A percentile compares a stretch with the other conserved stretches of the same genome.
These are phyloP conservation scores for Mycena latifolia DNA, from an alignment of 768 basidiomycete genomes.

Conservation along the genomic window DNA sequence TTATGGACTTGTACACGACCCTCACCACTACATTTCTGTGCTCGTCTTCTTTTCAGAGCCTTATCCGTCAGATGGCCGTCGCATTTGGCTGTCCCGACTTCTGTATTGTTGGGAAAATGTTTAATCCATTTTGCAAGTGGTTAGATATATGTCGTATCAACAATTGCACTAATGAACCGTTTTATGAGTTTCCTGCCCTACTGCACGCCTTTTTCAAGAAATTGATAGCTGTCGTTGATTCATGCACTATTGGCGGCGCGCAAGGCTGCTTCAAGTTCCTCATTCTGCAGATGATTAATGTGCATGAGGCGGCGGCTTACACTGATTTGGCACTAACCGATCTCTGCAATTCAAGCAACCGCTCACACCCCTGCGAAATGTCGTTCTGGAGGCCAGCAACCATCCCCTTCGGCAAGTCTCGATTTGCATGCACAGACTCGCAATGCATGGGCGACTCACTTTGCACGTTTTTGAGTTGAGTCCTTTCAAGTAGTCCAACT, in stretches of 20 bases:
- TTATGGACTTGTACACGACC: slow-evolving; percentile 40
- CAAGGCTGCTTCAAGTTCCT: slow-evolving; percentile 13
- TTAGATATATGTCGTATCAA: slow-evolving; percentile 30
- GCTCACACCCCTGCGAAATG: slow-evolving; percentile 66
- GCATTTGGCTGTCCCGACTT: background rate
- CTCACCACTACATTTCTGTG: slow-evolving; percentile 44
- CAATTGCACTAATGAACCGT: slow-evolving; percentile 24
- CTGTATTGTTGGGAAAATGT: slow-evolving; percentile 7
- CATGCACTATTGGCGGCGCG: background rate
- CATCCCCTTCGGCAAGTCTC: slow-evolving; percentile 65
- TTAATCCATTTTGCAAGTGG: slow-evolving; percentile 28
- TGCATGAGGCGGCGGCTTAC: background rate
- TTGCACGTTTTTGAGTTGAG: slow-evolving; percentile 85
- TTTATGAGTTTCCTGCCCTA: background rate
- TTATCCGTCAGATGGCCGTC: background rate
- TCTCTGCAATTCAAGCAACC: slow-evolving; percentile 76
- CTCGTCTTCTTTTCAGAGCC: slow-evolving; percentile 23
- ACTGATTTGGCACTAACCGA: slow-evolving; percentile 58
- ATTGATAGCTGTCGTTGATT: background rate
- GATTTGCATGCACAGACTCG: slow-evolving; percentile 5
- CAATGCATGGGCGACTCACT: slow-evolving; percentile 49
- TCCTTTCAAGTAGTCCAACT: slow-evolving; percentile 74
- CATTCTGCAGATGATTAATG: slow-evolving; percentile 17
- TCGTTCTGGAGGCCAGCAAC: slow-evolving; percentile 80
- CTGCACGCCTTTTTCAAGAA: background rate